Conservation (phyloP, 805 yeast species). For the Lipomyces yamanashiensis region DNA sequence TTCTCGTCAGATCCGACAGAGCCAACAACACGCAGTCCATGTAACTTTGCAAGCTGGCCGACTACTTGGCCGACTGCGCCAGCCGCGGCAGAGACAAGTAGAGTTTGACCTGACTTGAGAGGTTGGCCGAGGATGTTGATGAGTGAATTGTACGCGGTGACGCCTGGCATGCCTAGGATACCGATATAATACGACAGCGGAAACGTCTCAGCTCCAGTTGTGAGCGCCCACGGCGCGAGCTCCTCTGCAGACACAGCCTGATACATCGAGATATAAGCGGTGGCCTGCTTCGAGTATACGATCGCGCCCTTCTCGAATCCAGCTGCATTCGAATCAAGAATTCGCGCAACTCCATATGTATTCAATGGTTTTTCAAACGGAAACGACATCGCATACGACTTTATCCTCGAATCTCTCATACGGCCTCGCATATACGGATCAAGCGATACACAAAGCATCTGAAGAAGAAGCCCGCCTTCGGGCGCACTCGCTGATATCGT, state of each 20-base stretch:
- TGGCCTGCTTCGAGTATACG: constrained; percentile 39
- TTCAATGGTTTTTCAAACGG: constrained; percentile 40
- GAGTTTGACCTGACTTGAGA: constrained; percentile 50
- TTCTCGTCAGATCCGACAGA: constrained; percentile 66
- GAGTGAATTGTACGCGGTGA: constrained; percentile 66
- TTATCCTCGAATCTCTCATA: constrained; percentile 48
- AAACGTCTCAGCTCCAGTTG: constrained; percentile 25
- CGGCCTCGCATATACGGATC: constrained; percentile 68
- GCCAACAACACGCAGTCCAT: constrained; percentile 62
- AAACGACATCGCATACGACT: constrained; percentile 29
- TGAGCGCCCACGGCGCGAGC: constrained; percentile 23
- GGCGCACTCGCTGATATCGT: constrained; percentile 17
- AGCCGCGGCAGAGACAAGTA: constrained; percentile 66
- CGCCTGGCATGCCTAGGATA: constrained; percentile 59
- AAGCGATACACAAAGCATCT: constrained; percentile 55
- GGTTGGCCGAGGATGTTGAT: constrained; percentile 53
- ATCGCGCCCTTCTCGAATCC: constrained; percentile 53
- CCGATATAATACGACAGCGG: constrained; percentile 50
- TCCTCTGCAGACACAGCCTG: constrained; percentile 5
- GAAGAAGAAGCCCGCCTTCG: constrained; percentile 51
- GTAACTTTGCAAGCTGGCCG: constrained; percentile 61
- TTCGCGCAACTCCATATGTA: constrained; percentile 54
- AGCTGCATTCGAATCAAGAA: constrained; percentile 53
- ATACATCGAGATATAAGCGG: constrained; percentile 4
- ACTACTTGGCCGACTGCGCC: constrained; percentile 74